Percentiles rank a stretch among this genome's conserved stretches.
Evolutionary conservation across 2,329 filamentous ascomycete species (phyloP).

Genomic region (Didymella glomerata): DNA sequence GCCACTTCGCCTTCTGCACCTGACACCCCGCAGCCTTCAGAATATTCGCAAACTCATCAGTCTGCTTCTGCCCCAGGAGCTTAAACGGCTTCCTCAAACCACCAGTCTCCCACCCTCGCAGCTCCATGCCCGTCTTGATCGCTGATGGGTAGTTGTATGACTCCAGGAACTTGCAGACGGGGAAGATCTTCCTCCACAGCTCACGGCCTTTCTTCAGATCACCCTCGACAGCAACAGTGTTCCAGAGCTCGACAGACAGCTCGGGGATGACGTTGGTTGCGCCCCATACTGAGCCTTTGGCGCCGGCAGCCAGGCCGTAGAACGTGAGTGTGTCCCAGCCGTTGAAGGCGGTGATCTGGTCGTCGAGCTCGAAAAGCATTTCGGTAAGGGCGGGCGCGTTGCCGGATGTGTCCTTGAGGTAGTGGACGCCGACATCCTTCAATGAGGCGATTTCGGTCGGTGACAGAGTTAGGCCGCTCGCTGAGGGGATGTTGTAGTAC

Average conservation of each 20-base stretch:
- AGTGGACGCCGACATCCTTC: slow-evolving; percentile 58
- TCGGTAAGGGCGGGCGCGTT: slow-evolving; percentile 61
- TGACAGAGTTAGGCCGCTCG: slow-evolving; percentile 54
- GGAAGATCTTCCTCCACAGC: slow-evolving; percentile 60
- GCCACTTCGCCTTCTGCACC: slow-evolving; percentile 13
- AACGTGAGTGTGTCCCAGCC: slow-evolving; percentile 65
- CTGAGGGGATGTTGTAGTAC: slow-evolving; percentile 63
- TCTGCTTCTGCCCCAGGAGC: slow-evolving; percentile 38
- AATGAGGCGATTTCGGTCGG: slow-evolving; percentile 57
- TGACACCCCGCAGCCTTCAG: slow-evolving; percentile 4
- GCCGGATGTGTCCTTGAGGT: slow-evolving; percentile 63
- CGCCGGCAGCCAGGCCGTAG: slow-evolving; percentile 61
- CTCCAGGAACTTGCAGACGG: slow-evolving; percentile 61
- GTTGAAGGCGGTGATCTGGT: slow-evolving; percentile 60
- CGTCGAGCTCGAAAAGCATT: slow-evolving; percentile 55
- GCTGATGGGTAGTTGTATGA: slow-evolving; percentile 58
- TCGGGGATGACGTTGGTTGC: slow-evolving; percentile 62
- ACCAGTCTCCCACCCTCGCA: slow-evolving; percentile 57
- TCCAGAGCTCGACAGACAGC: slow-evolving; percentile 58
- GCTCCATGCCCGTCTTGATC: slow-evolving; percentile 61
- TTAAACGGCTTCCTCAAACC: slow-evolving; percentile 61
- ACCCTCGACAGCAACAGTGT: slow-evolving; percentile 55
- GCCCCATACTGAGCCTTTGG: slow-evolving; percentile 61
- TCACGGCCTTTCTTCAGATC: slow-evolving; percentile 57
- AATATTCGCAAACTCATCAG: slow-evolving; percentile 15